Conservation (phyloP, 176 grass and related monocot species). For the bread wheat (Triticum aestivum) region DNA sequence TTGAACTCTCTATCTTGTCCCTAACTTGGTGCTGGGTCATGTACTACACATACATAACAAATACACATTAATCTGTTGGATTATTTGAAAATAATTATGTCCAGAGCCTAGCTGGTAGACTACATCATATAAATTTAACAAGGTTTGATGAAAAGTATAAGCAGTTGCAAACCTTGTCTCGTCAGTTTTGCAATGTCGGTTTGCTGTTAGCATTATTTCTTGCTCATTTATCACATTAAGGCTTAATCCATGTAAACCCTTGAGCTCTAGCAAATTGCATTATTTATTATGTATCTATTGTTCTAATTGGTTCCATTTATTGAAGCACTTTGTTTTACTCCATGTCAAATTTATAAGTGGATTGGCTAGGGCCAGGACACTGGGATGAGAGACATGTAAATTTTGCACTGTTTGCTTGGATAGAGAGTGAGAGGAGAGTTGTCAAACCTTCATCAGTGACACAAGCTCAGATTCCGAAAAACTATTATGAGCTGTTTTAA, state of each 20-base stretch:
- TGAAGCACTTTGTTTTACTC: neutral
- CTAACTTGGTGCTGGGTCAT: neutral
- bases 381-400: neutral
- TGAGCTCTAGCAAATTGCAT: neutral
- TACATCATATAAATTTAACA: neutral
- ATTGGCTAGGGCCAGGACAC: neutral
- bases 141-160: neutral
- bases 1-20: neutral
- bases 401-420: neutral
- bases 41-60: neutral
- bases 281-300: neutral
- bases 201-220: neutral
- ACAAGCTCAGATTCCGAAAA: neutral
- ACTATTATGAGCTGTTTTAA: neutral
- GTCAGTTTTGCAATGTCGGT: neutral
- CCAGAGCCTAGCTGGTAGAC: neutral
- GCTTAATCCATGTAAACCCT: neutral
- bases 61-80: neutral
- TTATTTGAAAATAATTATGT: neutral
- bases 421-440: neutral
- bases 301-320: neutral
- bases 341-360: neutral
- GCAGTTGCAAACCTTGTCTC: neutral
- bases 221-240: neutral
- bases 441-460: neutral